These are phyloP conservation scores for Triticum dicoccoides DNA, from an alignment of 176 grass and related monocot species.

Conservation along the genomic window DNA sequence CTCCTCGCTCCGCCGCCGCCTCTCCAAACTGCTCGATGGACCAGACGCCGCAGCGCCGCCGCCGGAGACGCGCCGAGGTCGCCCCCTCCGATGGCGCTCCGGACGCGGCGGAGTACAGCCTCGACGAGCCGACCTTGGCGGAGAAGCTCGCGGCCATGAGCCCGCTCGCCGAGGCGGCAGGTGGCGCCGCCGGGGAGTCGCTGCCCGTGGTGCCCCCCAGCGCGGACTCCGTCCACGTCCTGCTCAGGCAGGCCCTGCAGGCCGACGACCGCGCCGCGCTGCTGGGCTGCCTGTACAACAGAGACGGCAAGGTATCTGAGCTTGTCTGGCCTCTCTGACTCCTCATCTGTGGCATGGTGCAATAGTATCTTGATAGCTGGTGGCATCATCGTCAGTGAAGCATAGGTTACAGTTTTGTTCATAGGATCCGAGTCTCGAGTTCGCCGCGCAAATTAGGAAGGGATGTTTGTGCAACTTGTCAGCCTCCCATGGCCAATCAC, in stretches of 20 bases:
- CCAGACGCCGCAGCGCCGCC: not conserved
- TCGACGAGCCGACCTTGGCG: not conserved
- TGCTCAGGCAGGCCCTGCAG: not conserved
- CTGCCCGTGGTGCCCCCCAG: not conserved
- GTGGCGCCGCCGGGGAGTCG: not conserved
- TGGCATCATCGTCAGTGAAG: no score
- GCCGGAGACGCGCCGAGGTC: not conserved
- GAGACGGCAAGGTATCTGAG: not conserved
- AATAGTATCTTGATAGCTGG: not conserved
- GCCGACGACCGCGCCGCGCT: conserved; percentile 12
- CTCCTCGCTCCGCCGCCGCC: not conserved
- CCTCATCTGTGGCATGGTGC: no score
- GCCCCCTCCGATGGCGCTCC: not conserved
- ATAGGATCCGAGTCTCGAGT: not conserved
- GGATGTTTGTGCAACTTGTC: not conserved
- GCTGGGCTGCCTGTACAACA: not conserved
- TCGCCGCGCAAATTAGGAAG: not conserved
- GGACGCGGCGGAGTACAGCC: not conserved
- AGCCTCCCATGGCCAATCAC: not conserved
- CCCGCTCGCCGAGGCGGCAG: not conserved
- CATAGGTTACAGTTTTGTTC: not conserved
- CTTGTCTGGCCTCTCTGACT: not conserved
- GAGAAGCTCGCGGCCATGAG: not conserved
- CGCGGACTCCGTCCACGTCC: not conserved
- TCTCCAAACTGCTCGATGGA: not conserved